These are phyloP conservation scores for Esteya vermicola DNA, from an alignment of 2,329 filamentous ascomycete genomes.

Conservation along the genomic window DNA sequence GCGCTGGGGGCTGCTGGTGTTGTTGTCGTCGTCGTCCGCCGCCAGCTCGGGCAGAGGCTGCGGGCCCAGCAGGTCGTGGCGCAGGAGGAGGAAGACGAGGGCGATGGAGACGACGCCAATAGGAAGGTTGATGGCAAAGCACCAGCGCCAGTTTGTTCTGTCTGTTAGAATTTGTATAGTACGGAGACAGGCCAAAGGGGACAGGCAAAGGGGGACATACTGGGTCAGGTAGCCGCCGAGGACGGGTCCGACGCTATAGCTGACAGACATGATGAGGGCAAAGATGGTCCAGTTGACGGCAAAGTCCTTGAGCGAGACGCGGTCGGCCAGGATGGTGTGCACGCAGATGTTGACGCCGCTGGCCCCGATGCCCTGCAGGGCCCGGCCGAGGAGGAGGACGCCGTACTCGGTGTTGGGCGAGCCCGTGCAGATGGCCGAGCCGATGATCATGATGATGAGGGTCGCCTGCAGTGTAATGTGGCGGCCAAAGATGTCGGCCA, in stretches of 20 bases:
- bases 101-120: constrained; percentile 35
- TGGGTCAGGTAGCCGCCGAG: constrained; percentile 42
- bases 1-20: constrained; percentile 1
- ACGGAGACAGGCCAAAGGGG: not conserved
- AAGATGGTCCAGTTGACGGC: constrained; percentile 49
- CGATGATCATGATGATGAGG: constrained; percentile 42
- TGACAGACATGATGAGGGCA: constrained; percentile 41
- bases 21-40: constrained; percentile 23
- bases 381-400: constrained; percentile 47
- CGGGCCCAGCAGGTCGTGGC: constrained; percentile 42
- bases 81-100: constrained; percentile 40
- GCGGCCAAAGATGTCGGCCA: constrained; percentile 51
- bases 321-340: constrained; percentile 49
- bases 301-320: constrained; percentile 46
- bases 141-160: constrained; percentile 47
- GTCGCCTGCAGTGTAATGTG: constrained; percentile 42
- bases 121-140: constrained; percentile 50
- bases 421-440: constrained; percentile 46
- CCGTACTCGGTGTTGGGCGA: constrained; percentile 38
- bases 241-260: constrained; percentile 47
- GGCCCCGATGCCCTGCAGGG: constrained; percentile 46
- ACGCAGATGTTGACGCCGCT: constrained; percentile 48
- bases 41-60: constrained; percentile 32
- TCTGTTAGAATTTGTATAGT: not conserved
- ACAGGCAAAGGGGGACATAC: too few relatives aligned